Percentiles rank a stretch among this genome's conserved stretches.
phyloP scores from a whole-genome alignment of 768 basidiomycete species.

The Hebeloma cylindrosporum region DNA sequence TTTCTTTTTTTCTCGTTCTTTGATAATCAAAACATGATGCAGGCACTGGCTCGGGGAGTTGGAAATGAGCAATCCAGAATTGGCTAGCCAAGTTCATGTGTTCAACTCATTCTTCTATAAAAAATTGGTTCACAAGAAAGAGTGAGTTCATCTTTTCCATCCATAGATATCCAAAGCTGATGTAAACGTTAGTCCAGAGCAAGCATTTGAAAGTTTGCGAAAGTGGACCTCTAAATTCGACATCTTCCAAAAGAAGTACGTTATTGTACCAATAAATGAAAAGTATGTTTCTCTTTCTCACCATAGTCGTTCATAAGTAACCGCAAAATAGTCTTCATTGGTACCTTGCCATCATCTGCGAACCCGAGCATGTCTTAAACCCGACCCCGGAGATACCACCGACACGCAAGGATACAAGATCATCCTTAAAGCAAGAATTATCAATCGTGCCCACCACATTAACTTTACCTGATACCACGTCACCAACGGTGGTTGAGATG shows the following conservation, averaged over 20 bases:
- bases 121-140: constrained; percentile 59
- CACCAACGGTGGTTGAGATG: too few relatives aligned
- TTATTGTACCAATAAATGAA: constrained; percentile 97
- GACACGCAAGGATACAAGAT: constrained; percentile 23
- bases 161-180: background rate
- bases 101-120: constrained; percentile 99
- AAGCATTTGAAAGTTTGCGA: constrained; percentile 79
- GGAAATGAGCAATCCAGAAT: constrained; percentile 50
- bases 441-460: too few relatives aligned
- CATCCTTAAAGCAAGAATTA: constrained; percentile 12
- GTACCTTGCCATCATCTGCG: constrained; percentile 94
- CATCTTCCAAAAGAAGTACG: constrained; percentile 87
- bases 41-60: constrained; percentile 73
- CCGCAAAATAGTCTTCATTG: constrained; percentile 75
- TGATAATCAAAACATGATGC: too few relatives aligned
- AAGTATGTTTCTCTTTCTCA: constrained; percentile 52
- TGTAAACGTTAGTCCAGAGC: constrained; percentile 20
- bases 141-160: constrained; percentile 54
- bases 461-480: too few relatives aligned
- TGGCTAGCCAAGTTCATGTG: constrained; percentile 77
- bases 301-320: background rate
- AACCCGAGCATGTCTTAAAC: constrained; percentile 65
- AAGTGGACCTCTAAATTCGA: constrained; percentile 94
- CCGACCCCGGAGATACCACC: constrained; percentile 17
- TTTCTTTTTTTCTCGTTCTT: constrained; percentile 6